A percentile compares a stretch with the other conserved stretches of the same genome.
phyloP scores from a whole-genome alignment of 148 eudicot genomes.

The Suaeda aralocaspica region DNA sequence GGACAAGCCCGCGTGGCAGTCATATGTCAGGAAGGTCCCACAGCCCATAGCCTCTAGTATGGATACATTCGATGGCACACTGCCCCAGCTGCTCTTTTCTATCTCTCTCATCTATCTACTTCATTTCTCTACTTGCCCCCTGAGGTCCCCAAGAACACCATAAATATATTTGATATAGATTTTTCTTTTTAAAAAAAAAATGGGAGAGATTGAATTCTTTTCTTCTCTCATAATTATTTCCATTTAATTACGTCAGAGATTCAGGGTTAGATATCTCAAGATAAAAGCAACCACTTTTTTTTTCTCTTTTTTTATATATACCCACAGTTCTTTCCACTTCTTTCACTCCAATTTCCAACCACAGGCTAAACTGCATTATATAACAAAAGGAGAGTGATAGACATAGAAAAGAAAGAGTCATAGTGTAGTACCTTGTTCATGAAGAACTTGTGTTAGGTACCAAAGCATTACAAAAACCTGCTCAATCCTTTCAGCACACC shows the following conservation, averaged over 20 bases:
- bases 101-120: slow-evolving; percentile 37
- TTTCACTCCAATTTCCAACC: slow-evolving; percentile 26
- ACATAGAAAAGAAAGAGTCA: slow-evolving; percentile 24
- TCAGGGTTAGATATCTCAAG: slow-evolving; percentile 31
- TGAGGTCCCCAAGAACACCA: slow-evolving; percentile 34
- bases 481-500: slow-evolving; percentile 27
- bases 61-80: slow-evolving; percentile 48
- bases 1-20: slow-evolving; percentile 37
- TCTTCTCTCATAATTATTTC: slow-evolving; percentile 29
- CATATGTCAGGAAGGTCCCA: slow-evolving; percentile 54
- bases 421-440: slow-evolving; percentile 31
- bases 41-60: slow-evolving; percentile 54
- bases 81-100: slow-evolving; percentile 37
- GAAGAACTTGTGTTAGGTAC: slow-evolving; percentile 44
- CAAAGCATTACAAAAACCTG: slow-evolving; percentile 29
- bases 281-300: slow-evolving; percentile 17
- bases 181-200: slow-evolving; percentile 9
- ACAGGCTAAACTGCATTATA: slow-evolving; percentile 20
- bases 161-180: slow-evolving; percentile 22
- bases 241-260: slow-evolving; percentile 33
- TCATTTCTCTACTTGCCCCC: slow-evolving; percentile 35
- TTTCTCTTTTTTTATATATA: slow-evolving; percentile 22
- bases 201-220: background rate
- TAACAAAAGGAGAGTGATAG: slow-evolving; percentile 1
- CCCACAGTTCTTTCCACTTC: slow-evolving; percentile 16